phyloP scores from a whole-genome alignment of 352 stramenopile species.

The Phytophthora ramorum region DNA sequence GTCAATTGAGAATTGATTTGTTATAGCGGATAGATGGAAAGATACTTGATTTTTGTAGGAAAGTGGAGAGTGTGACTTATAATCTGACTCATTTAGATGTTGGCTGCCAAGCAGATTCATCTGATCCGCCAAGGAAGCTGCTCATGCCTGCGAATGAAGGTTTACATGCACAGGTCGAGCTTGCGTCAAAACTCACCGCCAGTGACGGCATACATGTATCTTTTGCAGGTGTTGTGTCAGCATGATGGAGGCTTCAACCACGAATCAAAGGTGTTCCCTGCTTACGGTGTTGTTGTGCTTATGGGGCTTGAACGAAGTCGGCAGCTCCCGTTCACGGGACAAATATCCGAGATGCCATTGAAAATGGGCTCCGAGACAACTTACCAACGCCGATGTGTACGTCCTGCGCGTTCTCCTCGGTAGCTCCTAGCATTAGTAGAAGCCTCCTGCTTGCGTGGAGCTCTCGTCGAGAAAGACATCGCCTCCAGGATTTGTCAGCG shows the following conservation, averaged over 20 bases:
- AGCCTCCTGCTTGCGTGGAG: not conserved
- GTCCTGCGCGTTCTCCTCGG: not conserved
- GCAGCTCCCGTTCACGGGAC: too few relatives aligned
- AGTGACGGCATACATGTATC: not conserved
- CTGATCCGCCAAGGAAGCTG: too few relatives aligned
- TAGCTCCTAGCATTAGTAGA: too few relatives aligned
- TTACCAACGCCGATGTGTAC: not conserved
- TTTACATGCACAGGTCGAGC: too few relatives aligned
- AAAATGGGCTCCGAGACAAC: not conserved
- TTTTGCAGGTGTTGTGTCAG: not conserved
- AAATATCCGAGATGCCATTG: too few relatives aligned
- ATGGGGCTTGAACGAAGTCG: not conserved
- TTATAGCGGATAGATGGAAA: not conserved
- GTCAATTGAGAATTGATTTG: not conserved
- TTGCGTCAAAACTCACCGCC: too few relatives aligned
- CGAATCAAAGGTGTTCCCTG: not conserved
- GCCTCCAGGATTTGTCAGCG: constrained; percentile 2
- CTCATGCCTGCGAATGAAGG: too few relatives aligned
- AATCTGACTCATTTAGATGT: not conserved
- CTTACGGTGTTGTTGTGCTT: not conserved
- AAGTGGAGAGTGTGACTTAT: not conserved
- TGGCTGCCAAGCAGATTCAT: not conserved
- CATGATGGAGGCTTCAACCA: not conserved
- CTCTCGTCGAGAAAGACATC: not conserved
- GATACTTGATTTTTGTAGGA: not conserved